Evolutionary conservation across 2,329 filamentous ascomycete species (phyloP), one percentile per base, ranked within the genome.

Genomic region (Pseudocercospora pini-densiflorae): DNA sequence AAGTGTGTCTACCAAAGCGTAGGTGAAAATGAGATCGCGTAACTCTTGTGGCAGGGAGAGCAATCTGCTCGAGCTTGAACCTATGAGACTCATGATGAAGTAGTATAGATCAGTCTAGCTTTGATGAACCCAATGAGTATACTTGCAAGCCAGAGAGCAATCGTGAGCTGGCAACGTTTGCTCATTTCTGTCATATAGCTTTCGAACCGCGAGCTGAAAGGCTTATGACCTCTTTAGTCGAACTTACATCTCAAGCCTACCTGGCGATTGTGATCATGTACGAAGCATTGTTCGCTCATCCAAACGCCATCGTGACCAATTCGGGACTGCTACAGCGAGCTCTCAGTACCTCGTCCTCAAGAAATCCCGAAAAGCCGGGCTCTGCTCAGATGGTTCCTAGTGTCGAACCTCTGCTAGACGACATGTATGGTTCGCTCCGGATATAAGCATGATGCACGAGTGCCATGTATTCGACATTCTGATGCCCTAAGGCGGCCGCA

Each of bases 1-100:
- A 27, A 65, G 29, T 5, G 36, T 33, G 7, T 61, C 63, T n/a
- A 29, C 23, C 3, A 51, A 10, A 19, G 63, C 63, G 24, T 58
- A 47, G 23, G 49, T 36, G 51, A 55, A 61, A 24, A 65, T 53
- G 19, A 65, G 47, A 36, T 65, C 63, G 19, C 63, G 63, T 31
- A 65, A 27, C 14, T 65, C 63, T 57, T 60, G 63, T 10, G 63
- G 63, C 7, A 65, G 40, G n/a, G 16, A 33, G 6, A 65, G 58
- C 8, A 65, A 57, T n/a, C 19, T n/a, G 23, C 40, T 61, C 12
- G 31, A 43, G 29, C 33, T 29, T 54, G 43, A 21, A 16, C 24
- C 53, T 19, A 43, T 31, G 24, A 2, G 7, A n/a, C 2, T 14
- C 19, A 31, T 45, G 19, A 3, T 19, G n/a, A 19, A 23, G n/a